Percentiles rank a stretch among this genome's conserved stretches.
phyloP scores from a whole-genome alignment of 805 yeast genomes.

The Pichia occidentalis region DNA sequence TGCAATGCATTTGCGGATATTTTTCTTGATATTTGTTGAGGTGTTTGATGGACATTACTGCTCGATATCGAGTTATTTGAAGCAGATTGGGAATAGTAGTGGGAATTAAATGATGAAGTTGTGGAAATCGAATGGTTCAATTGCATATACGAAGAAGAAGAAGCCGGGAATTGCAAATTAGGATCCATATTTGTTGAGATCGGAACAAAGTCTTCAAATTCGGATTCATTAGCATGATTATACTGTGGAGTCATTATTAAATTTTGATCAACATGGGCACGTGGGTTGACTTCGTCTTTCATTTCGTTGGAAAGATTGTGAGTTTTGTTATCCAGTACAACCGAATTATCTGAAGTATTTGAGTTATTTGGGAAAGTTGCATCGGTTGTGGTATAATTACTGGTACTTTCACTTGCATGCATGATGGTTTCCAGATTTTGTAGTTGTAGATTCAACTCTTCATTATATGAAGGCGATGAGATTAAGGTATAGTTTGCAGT shows the following conservation, averaged over 20 bases:
- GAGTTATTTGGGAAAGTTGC: slow-evolving; percentile 3
- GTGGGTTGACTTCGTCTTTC: too few species aligned
- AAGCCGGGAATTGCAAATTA: slow-evolving; percentile 23
- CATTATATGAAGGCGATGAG: slow-evolving; percentile 23
- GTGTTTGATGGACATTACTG: slow-evolving; percentile 13
- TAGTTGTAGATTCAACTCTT: slow-evolving; percentile 18
- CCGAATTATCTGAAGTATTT: slow-evolving; percentile 1
- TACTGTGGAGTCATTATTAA: slow-evolving; percentile 10
- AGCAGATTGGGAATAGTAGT: slow-evolving; percentile 8
- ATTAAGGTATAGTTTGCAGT: slow-evolving; percentile 16
- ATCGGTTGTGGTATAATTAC: slow-evolving; percentile 9
- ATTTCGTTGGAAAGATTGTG: too few species aligned
- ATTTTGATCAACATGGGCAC: too few species aligned
- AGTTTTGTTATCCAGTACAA: too few species aligned
- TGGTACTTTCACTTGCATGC: not conserved
- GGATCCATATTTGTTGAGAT: slow-evolving; percentile 23
- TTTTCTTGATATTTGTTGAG: slow-evolving; percentile 20
- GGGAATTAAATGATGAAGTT: slow-evolving; percentile 9
- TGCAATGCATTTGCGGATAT: slow-evolving; percentile 8
- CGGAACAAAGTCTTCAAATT: slow-evolving; percentile 27
- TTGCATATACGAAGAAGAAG: slow-evolving; percentile 1
- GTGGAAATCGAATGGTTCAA: slow-evolving; percentile 23
- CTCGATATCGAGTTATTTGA: slow-evolving; percentile 13
- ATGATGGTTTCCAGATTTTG: slow-evolving; percentile 13
- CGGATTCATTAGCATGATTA: slow-evolving; percentile 10